Evolutionary conservation across 805 yeast genomes (phyloP), one percentile per base, ranked within the genome.

Genomic region (Cyberlindnera meyerae): DNA sequence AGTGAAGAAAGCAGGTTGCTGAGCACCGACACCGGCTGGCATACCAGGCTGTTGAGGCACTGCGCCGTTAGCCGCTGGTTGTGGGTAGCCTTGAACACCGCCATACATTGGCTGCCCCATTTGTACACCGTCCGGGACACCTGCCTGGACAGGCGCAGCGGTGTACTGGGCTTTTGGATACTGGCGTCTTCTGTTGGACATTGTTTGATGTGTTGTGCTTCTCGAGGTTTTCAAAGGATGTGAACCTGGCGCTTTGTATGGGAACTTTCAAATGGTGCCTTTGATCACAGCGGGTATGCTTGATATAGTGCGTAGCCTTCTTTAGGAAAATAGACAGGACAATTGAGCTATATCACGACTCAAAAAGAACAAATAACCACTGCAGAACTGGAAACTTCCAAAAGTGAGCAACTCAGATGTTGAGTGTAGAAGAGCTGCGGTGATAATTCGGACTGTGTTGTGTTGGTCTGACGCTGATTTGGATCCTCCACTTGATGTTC

Each of bases 141-240:
- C 36, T 20, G 42, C 34, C 18, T 29, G 40, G 18, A 20, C 22
- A 8, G 22, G 22, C 22, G 22, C 22, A 20, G 37, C 36, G 33
- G 44, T 50, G 43, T 46, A 48, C 42, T 54, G 54, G 18, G 55
- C 58, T 40, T 55, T 48, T 40, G 62, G 62, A 33, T 57, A 57
- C 22, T 57, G 60, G 40, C 62, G 57, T 49, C 59, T 55, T 37
- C 45, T 56, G 38, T 44, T 43, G 29, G 61, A 54, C 60, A 54
- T 53, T 29, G 26, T 21, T 12, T 8, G 26, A 6, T 15, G 8
- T 28, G 8, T 27, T 27, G 17, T 15, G 7, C 18, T 15, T 27
- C 11, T 15, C 8, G n/a, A 14, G 18, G 22, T 16, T 27, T 17
- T 11, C 4, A 29, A 21, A 21, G 20, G n/a, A 13, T 27, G 20